These are phyloP conservation scores for Acanthamoeba sp. DNA, from an alignment of 208 protist species.

Conservation along the genomic window DNA sequence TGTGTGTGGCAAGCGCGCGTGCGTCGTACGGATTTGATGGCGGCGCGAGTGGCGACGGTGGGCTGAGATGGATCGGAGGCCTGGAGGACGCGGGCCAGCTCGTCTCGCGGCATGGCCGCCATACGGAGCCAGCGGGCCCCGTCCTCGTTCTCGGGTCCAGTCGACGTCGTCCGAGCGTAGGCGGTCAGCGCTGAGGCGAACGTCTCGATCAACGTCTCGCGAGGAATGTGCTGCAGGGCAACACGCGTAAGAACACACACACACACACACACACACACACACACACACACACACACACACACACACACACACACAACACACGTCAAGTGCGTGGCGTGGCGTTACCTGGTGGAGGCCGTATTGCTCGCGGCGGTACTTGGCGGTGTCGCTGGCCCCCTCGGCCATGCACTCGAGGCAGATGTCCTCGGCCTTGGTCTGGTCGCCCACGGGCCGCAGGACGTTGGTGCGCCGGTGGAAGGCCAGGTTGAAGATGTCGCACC, in stretches of 20 bases:
- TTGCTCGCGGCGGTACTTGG: background rate
- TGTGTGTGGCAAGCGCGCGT: too few relatives aligned
- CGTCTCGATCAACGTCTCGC: background rate
- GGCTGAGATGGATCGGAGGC: background rate
- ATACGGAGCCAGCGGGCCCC: background rate
- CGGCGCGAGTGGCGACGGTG: background rate
- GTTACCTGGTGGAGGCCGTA: constrained; percentile 24
- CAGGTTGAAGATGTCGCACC: constrained; percentile 45
- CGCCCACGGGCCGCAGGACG: background rate
- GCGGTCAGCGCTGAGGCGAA: background rate
- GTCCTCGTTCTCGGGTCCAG: background rate
- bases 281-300: too few relatives aligned
- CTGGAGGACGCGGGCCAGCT: background rate
- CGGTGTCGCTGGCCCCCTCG: background rate
- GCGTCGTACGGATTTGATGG: background rate
- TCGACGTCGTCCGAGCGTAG: background rate
- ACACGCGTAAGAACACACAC: background rate
- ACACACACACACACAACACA: too few relatives aligned
- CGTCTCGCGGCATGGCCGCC: background rate
- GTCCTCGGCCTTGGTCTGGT: background rate
- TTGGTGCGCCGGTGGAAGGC: constrained; percentile 36
- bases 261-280: too few relatives aligned
- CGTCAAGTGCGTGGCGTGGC: background rate
- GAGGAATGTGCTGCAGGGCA: background rate
- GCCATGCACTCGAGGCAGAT: constrained; percentile 44